Evolutionary conservation across 2,329 filamentous ascomycete genomes (phyloP), one percentile per base, ranked within the genome.

Genomic region (Penicillium janthinellum): DNA sequence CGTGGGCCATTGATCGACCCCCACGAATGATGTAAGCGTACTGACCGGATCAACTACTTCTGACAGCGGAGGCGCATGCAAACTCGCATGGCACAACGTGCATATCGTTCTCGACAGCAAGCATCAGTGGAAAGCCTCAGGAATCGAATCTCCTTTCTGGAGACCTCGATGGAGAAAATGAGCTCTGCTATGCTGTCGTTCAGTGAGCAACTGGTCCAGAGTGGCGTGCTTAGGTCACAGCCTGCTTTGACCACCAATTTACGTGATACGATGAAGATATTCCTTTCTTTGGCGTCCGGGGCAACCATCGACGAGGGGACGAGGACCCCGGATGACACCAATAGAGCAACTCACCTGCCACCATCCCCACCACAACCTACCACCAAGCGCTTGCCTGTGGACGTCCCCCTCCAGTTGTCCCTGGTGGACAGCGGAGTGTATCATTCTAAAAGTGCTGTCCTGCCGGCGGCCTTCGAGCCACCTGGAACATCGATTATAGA

Each of bases 21-120:
- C 28, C 12, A 15, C 25, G 1, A 14, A 14, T 37, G 4, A 4
- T n/a, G 48, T 51, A 8, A 51, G 48, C 1, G 48, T 51, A 7
- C 31, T 51, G 5, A 57, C 47, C 37, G 54, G 44, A 42, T 41
- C 54, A 38, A 22, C 22, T 49, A 12, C 38, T 35, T 42, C 28
- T 57, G 47, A 35, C 17, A 70, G 68, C 67, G 67, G 39, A 58
- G 68, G 8, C 67, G 68, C 31, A 64, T 63, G 60, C 68, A 70
- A 57, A 68, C 67, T 37, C 67, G 68, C 37, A 58, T 69, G 39
- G 68, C 67, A 15, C 68, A 70, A 60, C 65, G 67, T 5, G 68
- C 68, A 3, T 70, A 70, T 58, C 67, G 68, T 17, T 70, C 66
- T 15, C 66, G 68, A 28, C 69, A 70, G 44, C 66, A 70, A 56